A percentile compares a stretch with the other conserved stretches of the same genome.
phyloP scores from a whole-genome alignment of 2,329 filamentous ascomycete genomes.

The Penicillium sp. region DNA sequence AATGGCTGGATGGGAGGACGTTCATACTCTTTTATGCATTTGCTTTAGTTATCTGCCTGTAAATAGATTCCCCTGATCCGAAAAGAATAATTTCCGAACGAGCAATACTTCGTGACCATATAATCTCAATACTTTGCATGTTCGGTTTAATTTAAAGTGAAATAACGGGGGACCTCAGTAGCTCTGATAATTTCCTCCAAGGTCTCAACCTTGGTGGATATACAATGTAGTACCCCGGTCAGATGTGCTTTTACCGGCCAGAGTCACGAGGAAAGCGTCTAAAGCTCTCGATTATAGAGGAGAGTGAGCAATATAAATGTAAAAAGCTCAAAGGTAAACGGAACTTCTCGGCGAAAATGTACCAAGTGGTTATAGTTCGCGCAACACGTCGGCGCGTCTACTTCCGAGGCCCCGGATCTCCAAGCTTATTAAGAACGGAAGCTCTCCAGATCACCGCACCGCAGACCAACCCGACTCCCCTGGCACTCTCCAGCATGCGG shows the following conservation, averaged over 20 bases:
- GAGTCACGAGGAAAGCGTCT: no score
- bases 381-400: no score
- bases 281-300: no score
- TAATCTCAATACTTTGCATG: not conserved
- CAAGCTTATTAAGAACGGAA: constrained; percentile 9
- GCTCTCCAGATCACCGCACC: not conserved
- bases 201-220: not conserved
- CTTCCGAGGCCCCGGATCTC: not conserved
- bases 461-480: no score
- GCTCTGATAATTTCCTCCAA: not conserved
- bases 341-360: no score
- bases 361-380: no score
- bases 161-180: not conserved
- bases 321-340: no score
- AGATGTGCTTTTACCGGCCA: no score
- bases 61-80: constrained; percentile 27
- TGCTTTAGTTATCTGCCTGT: constrained; percentile 23
- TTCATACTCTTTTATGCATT: constrained; percentile 27
- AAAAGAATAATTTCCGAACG: constrained; percentile 17
- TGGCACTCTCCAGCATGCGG: constrained; percentile 27
- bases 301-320: no score
- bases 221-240: no score
- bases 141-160: not conserved
- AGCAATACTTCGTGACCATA: constrained; percentile 4
- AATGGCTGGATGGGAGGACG: constrained; percentile 28